Evolutionary conservation across 805 yeast genomes (phyloP).

Genomic region (Ogataea ramenticola): DNA sequence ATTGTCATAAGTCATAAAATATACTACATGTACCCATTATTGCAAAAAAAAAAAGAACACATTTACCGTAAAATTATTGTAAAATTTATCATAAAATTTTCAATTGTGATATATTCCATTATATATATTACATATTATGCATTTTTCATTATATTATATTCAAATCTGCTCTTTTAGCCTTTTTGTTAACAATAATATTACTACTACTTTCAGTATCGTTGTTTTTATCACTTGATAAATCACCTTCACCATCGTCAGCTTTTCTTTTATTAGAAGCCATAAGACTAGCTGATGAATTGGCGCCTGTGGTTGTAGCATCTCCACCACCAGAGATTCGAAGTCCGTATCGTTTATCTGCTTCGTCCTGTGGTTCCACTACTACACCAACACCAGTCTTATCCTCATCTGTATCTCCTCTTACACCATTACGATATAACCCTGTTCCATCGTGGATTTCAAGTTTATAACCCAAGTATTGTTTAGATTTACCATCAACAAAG

Average conservation of each 20-base stretch:
- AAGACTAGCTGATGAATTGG: too few species aligned
- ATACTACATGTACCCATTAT: neutral
- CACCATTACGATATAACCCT: conserved; percentile 50
- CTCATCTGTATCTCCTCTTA: conserved; percentile 5
- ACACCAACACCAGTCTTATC: conserved; percentile 2
- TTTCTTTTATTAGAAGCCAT: neutral
- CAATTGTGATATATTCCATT: too few species aligned
- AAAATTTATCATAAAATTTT: too few species aligned
- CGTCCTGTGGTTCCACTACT: conserved; percentile 13
- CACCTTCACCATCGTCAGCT: neutral
- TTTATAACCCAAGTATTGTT: conserved; percentile 46
- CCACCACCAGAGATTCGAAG: neutral
- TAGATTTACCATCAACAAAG: conserved; percentile 50
- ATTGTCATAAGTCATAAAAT: too few species aligned
- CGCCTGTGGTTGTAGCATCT: neutral
- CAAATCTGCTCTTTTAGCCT: conserved; percentile 17
- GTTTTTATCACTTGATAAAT: neutral
- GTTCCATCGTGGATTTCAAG: conserved; percentile 52
- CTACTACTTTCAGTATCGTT: too few species aligned
- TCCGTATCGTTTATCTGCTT: conserved; percentile 6
- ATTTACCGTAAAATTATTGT: neutral
- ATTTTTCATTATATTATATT: conserved; percentile 1
- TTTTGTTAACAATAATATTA: conserved; percentile 3
- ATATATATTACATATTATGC: neutral
- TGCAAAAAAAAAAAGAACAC: neutral